Base-by-base conservation (phyloP, 1,139 yeast genomes). In the Candida dubliniensis region DNA sequence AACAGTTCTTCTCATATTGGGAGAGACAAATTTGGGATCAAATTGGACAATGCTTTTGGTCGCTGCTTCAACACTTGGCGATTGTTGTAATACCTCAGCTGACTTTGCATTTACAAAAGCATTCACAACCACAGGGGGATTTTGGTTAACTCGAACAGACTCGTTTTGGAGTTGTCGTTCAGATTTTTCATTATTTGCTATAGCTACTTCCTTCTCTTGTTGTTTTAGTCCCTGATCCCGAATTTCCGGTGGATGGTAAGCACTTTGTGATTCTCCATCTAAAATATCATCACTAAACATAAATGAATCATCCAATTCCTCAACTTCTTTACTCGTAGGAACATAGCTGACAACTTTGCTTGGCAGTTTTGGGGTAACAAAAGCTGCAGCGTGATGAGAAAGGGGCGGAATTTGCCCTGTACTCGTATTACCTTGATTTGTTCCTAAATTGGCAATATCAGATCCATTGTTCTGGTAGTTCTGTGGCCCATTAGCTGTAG, bases 251-350 rank as follows among this genome's bases (percentile, higher is more conserved):
- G n/a, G 29, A 26, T 23, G 24, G 15, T 31, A 32, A 3, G 27
- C 36, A 18, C 23, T 30, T 11, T 32, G 54, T 49, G 26, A 38
- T 3, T 38, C 53, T 5, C 54, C 56, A 33, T 58, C 66, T 34
- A 63, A 64, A 37, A 70, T 49, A 46, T 84, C 90, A 56, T 84
- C 91, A 55, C 88, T 82, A 54, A 83, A 82, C 45, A 77, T 66
- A 50, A 83, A 76, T 2, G 88, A 82, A 51, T 82, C 90, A 44
- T 84, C 89, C 48, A 81, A 69, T 45, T 76, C 73, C 18, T 54
- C 57, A 5, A 38, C 45, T 30, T 48, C 53, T 24, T 42, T 40
- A 50, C 53, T 29, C 26, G 43, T 42, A 33, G 74, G 76, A 15
- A 67, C 64, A 14, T 54, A 56, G 31, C 54, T 53, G 18, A 47